A percentile compares a stretch with the other conserved stretches of the same genome.
phyloP scores from a whole-genome alignment of 2,329 filamentous ascomycete genomes.

The Aspergillus quadrilineatus region DNA sequence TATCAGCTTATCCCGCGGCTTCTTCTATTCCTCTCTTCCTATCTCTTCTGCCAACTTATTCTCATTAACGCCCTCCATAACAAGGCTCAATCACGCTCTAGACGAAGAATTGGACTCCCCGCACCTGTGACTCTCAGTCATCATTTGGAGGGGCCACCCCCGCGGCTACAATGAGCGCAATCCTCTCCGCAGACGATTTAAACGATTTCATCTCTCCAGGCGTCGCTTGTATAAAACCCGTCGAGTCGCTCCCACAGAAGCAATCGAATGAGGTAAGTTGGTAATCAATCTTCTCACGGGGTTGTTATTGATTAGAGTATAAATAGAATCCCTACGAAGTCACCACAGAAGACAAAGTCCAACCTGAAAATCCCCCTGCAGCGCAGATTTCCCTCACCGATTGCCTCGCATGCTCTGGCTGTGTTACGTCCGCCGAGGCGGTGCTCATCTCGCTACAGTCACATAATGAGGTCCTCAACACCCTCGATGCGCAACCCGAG shows the following conservation, averaged over 20 bases:
- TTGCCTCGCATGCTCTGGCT: conserved; percentile 95
- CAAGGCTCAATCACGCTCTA: not conserved
- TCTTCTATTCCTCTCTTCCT: not conserved
- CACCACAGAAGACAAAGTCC: conserved; percentile 80
- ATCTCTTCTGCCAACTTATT: not conserved
- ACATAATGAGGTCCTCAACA: conserved; percentile 82
- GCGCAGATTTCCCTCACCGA: conserved; percentile 95
- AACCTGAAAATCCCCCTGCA: conserved; percentile 60
- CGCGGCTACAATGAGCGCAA: conserved; percentile 76
- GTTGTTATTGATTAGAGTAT: conserved; percentile 22
- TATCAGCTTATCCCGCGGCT: conserved; percentile 8
- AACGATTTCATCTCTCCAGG: conserved; percentile 99
- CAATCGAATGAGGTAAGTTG: conserved; percentile 49
- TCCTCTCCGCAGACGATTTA: conserved; percentile 91
- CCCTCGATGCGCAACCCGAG: conserved; percentile 65
- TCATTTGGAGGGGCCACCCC: conserved; percentile 9
- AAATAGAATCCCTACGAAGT: conserved; percentile 71
- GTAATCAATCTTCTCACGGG: conserved; percentile 7
- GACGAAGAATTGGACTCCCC: not conserved
- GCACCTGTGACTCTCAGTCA: not conserved
- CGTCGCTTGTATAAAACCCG: conserved; percentile 95
- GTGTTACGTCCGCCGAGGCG: conserved; percentile 94
- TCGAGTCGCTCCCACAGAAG: conserved; percentile 79
- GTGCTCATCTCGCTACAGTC: conserved; percentile 95
- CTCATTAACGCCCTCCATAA: not conserved